Evolutionary conservation across 2,329 filamentous ascomycete species (phyloP), one percentile per base, ranked within the genome.

Genomic region (Hypoxylon sp.): DNA sequence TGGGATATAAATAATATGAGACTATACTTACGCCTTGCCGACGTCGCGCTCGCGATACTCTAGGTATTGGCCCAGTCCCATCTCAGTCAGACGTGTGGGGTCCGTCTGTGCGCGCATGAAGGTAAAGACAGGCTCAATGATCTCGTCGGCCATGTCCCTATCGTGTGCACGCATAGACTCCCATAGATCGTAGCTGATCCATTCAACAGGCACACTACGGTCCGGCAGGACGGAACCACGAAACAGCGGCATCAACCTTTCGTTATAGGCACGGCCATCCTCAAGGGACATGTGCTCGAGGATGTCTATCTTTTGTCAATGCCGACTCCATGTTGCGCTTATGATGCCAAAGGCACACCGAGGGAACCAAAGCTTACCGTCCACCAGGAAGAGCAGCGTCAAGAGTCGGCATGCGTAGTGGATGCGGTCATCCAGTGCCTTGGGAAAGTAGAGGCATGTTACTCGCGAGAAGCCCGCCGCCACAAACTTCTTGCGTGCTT

Each of bases 281-380:
- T 75, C 74, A 1, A 82, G 70, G 3, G 76, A 79, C 77, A 82
- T 80, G 61, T 79, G 53, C 45, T 82, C 81, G n/a, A 81, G 76
- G 5, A 78, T 37, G 68, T 82, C 80, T 81, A 30, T 34, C 39
- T 57, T 2, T 41, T 30, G 48, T 29, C 23, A 64, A 46, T 19
- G 12, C 23, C 4, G 29, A 30, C 3, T 34, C n/a, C 16, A 8
- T 21, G 27, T 23, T 41, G 32, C n/a, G 23, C 11, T 29, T 46
- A 4, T 21, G 32, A 21, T 32, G 25, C 34, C 11, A 21, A n/a
- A n/a, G 23, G 21, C 34, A 34, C 27, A 25, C 6, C 25, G 9
- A 39, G 45, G 39, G 41, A 5, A 29, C 16, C 29, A 2, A 34
- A 19, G 59, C 76, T 57, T 71, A 79, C 80, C 81, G 67, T 83